These are phyloP conservation scores for Lachancea mirantina DNA, from an alignment of 805 yeast species.

Conservation along the genomic window DNA sequence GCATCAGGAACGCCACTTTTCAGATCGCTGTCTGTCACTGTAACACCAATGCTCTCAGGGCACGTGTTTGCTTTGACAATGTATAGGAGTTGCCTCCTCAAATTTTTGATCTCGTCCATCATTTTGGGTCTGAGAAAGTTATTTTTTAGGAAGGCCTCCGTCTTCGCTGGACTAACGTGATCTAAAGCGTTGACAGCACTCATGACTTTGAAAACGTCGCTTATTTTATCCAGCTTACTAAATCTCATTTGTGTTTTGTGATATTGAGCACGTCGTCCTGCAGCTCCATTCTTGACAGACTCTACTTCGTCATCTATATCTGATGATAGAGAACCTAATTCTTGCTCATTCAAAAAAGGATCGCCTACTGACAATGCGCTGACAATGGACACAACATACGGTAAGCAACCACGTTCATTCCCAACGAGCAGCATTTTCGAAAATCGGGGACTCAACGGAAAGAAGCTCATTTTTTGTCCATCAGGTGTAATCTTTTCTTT, in stretches of 20 bases:
- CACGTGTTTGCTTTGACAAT: conserved; percentile 63
- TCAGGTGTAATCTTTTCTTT: conserved; percentile 58
- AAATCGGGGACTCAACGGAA: conserved; percentile 91
- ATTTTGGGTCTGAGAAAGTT: conserved; percentile 71
- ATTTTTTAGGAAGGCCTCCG: conserved; percentile 42
- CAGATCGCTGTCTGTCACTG: conserved; percentile 37
- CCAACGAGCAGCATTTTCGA: conserved; percentile 85
- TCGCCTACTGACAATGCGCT: conserved; percentile 92
- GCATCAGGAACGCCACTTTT: conserved; percentile 62
- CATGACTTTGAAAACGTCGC: conserved; percentile 69
- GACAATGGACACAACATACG: conserved; percentile 85
- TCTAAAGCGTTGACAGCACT: conserved; percentile 86
- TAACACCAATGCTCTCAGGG: conserved; percentile 50
- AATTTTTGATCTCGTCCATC: conserved; percentile 77
- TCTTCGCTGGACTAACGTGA: conserved; percentile 49
- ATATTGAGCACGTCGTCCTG: conserved; percentile 43
- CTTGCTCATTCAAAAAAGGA: conserved; percentile 72
- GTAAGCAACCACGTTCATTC: conserved; percentile 77
- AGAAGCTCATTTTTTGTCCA: conserved; percentile 80
- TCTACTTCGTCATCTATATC: conserved; percentile 28
- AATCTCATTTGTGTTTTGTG: conserved; percentile 54
- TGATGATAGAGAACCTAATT: conserved; percentile 47
- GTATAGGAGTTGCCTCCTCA: conserved; percentile 70
- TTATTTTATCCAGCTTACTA: conserved; percentile 56
- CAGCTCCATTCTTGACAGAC: conserved; percentile 22